A percentile compares a stretch with the other conserved stretches of the same genome.
These are phyloP conservation scores for Dendrobium nobile DNA, from an alignment of 106 monocot genomes.

Conservation along the genomic window DNA sequence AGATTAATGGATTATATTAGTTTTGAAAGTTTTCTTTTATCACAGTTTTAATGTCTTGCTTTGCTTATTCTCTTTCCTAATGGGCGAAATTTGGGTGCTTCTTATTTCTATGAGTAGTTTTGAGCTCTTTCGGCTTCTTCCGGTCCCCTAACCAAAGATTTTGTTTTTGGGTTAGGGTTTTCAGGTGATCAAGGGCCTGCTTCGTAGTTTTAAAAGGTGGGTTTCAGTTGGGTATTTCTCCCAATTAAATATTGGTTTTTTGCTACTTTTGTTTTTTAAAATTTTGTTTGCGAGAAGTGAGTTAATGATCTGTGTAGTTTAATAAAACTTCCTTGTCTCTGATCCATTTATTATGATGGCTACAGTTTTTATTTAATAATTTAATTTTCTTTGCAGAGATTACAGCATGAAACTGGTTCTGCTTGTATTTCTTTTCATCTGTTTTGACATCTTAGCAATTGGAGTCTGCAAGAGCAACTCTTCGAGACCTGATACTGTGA, in stretches of 20 bases:
- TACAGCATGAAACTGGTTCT: constrained; percentile 17
- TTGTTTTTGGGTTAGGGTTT: background rate
- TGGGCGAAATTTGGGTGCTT: too few species aligned
- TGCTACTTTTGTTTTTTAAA: background rate
- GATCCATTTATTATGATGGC: background rate
- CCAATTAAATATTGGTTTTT: background rate
- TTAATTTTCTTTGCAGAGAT: background rate
- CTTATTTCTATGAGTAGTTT: too few species aligned
- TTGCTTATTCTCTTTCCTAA: too few species aligned
- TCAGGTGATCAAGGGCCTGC: background rate
- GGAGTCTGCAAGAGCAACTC: constrained; percentile 18
- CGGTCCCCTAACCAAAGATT: background rate
- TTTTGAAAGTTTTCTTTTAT: background rate
- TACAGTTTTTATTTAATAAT: background rate
- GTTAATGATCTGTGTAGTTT: background rate
- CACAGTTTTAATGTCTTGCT: background rate
- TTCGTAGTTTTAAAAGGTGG: background rate
- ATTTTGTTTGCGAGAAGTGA: background rate
- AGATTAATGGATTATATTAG: background rate
- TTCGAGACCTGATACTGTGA: constrained; percentile 50
- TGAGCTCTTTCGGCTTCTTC: background rate
- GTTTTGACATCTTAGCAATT: background rate
- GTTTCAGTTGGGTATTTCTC: background rate
- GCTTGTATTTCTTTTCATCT: constrained; percentile 15
- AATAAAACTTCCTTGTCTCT: background rate